Evolutionary conservation across 495 filamentous ascomycete species (phyloP).

Genomic region (Amphirosellinia nigrospora): DNA sequence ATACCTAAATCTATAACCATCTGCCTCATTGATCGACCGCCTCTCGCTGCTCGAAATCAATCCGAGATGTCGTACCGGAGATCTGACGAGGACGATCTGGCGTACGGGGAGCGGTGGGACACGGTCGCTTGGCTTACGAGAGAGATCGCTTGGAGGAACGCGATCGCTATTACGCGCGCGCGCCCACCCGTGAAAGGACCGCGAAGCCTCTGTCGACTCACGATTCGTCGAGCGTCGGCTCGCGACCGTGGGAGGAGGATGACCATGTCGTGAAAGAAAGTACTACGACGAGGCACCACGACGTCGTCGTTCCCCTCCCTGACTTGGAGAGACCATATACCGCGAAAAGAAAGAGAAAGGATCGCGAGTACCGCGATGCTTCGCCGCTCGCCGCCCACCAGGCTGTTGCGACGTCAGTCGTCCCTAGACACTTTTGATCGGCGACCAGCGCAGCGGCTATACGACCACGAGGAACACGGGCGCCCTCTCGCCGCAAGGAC

Average conservation of each 20-base stretch:
- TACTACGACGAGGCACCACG: slow-evolving; percentile 48
- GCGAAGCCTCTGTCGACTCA: slow-evolving; percentile 41
- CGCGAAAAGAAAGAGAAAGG: slow-evolving; percentile 41
- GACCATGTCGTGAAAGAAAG: slow-evolving; percentile 45
- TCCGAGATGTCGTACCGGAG: slow-evolving; percentile 30
- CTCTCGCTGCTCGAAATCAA: not conserved
- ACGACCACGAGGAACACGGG: slow-evolving; percentile 53
- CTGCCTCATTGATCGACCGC: not conserved
- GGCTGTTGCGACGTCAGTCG: slow-evolving; percentile 49
- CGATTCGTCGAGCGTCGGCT: slow-evolving; percentile 38
- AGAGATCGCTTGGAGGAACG: slow-evolving; percentile 45
- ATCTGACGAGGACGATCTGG: slow-evolving; percentile 45
- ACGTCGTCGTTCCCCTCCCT: slow-evolving; percentile 38
- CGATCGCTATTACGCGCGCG: slow-evolving; percentile 39
- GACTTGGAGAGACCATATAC: slow-evolving; percentile 45
- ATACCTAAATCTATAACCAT: not conserved
- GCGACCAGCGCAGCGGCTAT: slow-evolving; percentile 53
- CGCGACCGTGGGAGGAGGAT: slow-evolving; percentile 48
- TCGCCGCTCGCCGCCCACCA: slow-evolving; percentile 45
- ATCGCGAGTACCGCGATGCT: slow-evolving; percentile 40
- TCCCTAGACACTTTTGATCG: slow-evolving; percentile 59
- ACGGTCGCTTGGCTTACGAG: slow-evolving; percentile 45
- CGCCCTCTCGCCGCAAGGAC: slow-evolving; percentile 46
- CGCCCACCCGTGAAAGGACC: slow-evolving; percentile 21
- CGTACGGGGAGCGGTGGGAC: slow-evolving; percentile 51